These are phyloP conservation scores for Aureobasidium musti DNA, from an alignment of 2,329 filamentous ascomycete species.

Conservation along the genomic window DNA sequence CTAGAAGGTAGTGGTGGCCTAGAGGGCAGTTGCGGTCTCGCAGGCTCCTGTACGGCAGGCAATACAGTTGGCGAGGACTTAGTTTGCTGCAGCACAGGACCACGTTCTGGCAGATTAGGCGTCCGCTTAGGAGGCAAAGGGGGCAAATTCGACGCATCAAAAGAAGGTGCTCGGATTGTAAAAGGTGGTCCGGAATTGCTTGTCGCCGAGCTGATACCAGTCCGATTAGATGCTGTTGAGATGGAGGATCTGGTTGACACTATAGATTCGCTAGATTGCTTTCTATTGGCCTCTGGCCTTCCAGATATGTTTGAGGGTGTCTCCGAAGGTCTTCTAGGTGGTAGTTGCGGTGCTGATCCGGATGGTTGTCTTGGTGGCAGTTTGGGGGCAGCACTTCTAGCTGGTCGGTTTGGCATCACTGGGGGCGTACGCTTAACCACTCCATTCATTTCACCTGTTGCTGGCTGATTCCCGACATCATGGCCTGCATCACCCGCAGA, in stretches of 20 bases:
- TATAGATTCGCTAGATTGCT: conserved; percentile 54
- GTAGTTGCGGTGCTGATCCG: conserved; percentile 38
- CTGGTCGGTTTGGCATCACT: conserved; percentile 51
- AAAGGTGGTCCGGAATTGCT: conserved; percentile 30
- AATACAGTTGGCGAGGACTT: conserved; percentile 40
- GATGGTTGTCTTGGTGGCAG: conserved; percentile 50
- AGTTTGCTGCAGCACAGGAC: conserved; percentile 43
- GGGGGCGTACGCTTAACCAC: conserved; percentile 47
- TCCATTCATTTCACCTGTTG: conserved; percentile 46
- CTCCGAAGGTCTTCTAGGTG: conserved; percentile 29
- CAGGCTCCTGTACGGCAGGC: conserved; percentile 34
- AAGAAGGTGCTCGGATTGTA: conserved; percentile 52
- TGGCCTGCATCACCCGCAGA: conserved; percentile 21
- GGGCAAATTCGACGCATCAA: conserved; percentile 58
- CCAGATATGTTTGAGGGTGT: conserved; percentile 23
- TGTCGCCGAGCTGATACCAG: conserved; percentile 42
- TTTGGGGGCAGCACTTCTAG: conserved; percentile 40
- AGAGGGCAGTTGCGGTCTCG: conserved; percentile 27
- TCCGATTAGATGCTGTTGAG: conserved; percentile 53
- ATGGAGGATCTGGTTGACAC: conserved; percentile 54
- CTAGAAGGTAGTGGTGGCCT: conserved; percentile 32
- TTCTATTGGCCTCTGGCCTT: conserved; percentile 38
- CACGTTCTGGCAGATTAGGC: conserved; percentile 46
- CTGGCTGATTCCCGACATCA: conserved; percentile 46
- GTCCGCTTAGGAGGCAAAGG: conserved; percentile 55